These are phyloP conservation scores for Teunomyces barrocoloradensis DNA, from an alignment of 805 yeast species.

Conservation along the genomic window DNA sequence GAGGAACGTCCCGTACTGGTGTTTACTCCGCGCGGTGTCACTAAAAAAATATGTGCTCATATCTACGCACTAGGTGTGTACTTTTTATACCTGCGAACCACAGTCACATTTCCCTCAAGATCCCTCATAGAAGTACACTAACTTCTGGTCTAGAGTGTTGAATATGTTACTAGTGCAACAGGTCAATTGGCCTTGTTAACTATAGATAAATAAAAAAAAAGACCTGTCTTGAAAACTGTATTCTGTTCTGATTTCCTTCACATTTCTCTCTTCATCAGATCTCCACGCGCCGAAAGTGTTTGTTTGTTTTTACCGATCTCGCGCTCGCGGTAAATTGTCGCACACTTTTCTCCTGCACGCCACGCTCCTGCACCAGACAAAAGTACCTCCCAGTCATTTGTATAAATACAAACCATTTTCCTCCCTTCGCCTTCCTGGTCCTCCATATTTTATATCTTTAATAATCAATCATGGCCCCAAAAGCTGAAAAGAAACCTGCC, in stretches of 20 bases:
- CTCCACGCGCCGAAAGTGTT: constrained; percentile 1
- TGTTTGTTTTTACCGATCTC: constrained; percentile 1
- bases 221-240: too few species aligned
- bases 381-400: not conserved
- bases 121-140: not conserved
- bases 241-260: not conserved
- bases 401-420: constrained; percentile 4
- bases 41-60: not conserved
- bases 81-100: not conserved
- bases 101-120: not conserved
- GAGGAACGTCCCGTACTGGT: not conserved
- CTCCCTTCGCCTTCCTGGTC: not conserved
- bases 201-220: too few species aligned
- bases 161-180: too few species aligned
- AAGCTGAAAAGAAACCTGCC: constrained; percentile 76
- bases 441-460: constrained; percentile 1
- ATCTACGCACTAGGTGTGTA: constrained; percentile 1
- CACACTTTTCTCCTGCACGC: constrained; percentile 4
- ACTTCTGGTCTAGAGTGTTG: too few species aligned
- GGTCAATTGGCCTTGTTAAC: too few species aligned
- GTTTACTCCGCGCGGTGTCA: constrained; percentile 3
- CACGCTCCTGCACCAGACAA: constrained; percentile 2
- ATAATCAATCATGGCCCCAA: constrained; percentile 22
- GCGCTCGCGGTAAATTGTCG: constrained; percentile 4
- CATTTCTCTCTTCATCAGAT: constrained; percentile 2